Evolutionary conservation across 169 alveolate genomes (phyloP), one percentile per base, ranked within the genome.

Genomic region (Eimeria maxima): DNA sequence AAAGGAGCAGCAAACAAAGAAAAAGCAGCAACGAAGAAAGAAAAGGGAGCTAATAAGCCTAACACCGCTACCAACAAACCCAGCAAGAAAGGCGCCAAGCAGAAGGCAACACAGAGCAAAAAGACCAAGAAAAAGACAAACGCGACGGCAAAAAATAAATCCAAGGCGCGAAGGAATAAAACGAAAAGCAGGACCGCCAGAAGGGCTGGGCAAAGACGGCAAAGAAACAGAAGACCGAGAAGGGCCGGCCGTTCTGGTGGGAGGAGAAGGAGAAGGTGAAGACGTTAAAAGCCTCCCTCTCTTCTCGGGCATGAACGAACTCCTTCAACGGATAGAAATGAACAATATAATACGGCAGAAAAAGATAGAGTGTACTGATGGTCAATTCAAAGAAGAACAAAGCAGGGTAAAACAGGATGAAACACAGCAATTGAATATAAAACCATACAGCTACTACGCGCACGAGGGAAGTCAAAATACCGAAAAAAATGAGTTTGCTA

Each of bases 21-120:
- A 22, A 78, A 78, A 24, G 38, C 60, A 45, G 89, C 89, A 45
- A 50, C n/a, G 89, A 78, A 78, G 67, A 38, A 78, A 42, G 65
- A 78, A n/a, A 50, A 78, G 67, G 67, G 8, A 8, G 67, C 65
- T 20, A 14, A 33, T n/a, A 73, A 73, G 27, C 53, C 47, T 44
- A 24, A 81, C 18, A 81, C 53, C 14, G 73, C 47, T n/a, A 53
- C 71, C 27, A 83, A 83, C 38, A 47, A 47, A 55, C 73, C 45
- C 33, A 55, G 16, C 22, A n/a, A 53, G 74, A 67, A n/a, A 55
- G 47, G 18, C 1, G 60, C 50, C 47, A 18, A 47, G 50, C 29
- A 45, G 13, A 33, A 47, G 33, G 57, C 7, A 55, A 27, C 27
- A 6, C 57, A 4, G 29, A 47, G 38, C 7, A 29, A 27, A 22